Percentiles rank a stretch among this genome's conserved stretches.
Conservation (phyloP, 495 filamentous ascomycete genomes). For the Trichocladium antarcticum region DNA sequence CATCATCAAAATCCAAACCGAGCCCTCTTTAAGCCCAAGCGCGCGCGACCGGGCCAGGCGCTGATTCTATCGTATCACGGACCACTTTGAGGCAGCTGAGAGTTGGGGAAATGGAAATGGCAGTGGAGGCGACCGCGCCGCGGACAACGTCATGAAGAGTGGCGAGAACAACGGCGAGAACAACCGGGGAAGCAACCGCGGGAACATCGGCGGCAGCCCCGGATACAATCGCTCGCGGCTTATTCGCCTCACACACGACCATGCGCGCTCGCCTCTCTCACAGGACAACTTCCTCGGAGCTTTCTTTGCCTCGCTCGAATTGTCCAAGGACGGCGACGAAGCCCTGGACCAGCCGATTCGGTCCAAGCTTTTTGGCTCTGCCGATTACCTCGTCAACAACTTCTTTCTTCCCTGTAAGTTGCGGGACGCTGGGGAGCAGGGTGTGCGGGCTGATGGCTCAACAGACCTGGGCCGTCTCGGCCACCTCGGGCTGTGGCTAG, state of each 20-base stretch:
- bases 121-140: too few species aligned
- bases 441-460: constrained; percentile 3
- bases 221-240: constrained; percentile 7
- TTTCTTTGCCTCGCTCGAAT: constrained; percentile 14
- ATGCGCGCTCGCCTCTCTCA: constrained; percentile 14
- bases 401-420: constrained; percentile 17
- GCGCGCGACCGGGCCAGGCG: neutral
- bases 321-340: constrained; percentile 9
- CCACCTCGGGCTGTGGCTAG: neutral
- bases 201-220: neutral
- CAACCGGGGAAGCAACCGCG: too few species aligned
- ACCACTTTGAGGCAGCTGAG: neutral
- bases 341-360: constrained; percentile 7
- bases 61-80: constrained; percentile 1
- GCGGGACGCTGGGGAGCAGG: neutral
- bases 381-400: constrained; percentile 18
- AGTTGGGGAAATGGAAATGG: too few species aligned
- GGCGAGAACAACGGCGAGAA: neutral
- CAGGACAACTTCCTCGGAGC: constrained; percentile 16
- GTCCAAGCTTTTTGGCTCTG: constrained; percentile 13
- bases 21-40: neutral
- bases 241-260: constrained; percentile 19
- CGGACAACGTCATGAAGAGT: too few species aligned
- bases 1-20: neutral
- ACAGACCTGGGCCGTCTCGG: constrained; percentile 7